Percentiles rank a stretch among this genome's conserved stretches.
These are phyloP conservation scores for Metarhizium guizhouense DNA, from an alignment of 2,329 filamentous ascomycete species.

Conservation along the genomic window DNA sequence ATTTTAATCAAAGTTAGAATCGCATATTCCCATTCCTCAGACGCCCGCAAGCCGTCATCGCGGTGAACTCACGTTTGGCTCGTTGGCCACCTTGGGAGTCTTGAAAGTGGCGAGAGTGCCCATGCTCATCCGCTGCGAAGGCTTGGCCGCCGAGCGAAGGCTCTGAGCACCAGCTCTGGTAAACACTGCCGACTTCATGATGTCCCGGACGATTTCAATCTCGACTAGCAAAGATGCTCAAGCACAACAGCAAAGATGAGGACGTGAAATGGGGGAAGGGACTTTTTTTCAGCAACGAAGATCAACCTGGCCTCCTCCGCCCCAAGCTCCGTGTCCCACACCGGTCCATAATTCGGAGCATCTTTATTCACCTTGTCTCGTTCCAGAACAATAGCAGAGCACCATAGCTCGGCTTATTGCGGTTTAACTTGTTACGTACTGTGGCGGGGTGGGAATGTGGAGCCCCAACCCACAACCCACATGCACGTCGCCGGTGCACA, in stretches of 20 bases:
- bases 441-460: neutral
- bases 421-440: constrained; percentile 12
- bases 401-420: constrained; percentile 19
- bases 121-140: constrained; percentile 21
- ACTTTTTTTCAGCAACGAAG: neutral
- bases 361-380: neutral
- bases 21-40: neutral
- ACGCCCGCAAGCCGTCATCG: neutral
- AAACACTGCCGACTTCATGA: constrained; percentile 26
- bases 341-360: neutral
- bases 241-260: neutral
- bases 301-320: neutral
- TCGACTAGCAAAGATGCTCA: neutral
- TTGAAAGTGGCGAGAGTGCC: constrained; percentile 76
- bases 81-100: constrained; percentile 78
- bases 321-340: neutral
- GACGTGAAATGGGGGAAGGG: neutral
- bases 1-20: neutral
- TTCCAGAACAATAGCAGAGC: neutral
- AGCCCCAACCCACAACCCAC: neutral
- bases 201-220: neutral
- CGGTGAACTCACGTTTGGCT: constrained; percentile 72
- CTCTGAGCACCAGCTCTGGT: constrained; percentile 22
- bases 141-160: constrained; percentile 20
- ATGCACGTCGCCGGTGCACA: too few relatives aligned